These are phyloP conservation scores for Penicillium crustosum DNA, from an alignment of 2,329 filamentous ascomycete species.

Conservation along the genomic window DNA sequence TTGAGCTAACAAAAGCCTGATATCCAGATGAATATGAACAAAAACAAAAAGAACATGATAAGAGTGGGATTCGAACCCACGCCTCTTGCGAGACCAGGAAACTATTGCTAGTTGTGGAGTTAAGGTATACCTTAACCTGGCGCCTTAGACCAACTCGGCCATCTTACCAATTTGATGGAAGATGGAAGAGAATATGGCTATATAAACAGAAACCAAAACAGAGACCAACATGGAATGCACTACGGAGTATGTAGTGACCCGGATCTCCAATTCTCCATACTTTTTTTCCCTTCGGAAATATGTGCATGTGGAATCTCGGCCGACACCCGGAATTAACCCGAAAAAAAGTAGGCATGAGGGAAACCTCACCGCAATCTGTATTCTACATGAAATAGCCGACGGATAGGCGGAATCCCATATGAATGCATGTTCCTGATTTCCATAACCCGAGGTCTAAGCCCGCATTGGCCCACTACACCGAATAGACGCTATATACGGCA, in stretches of 20 bases:
- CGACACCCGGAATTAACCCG: no score
- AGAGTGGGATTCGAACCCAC: conserved; percentile 16
- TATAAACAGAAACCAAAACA: neutral
- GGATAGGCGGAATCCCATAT: neutral
- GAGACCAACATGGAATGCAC: neutral
- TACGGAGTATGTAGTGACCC: no score
- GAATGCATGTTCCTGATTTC: neutral
- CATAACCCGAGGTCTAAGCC: conserved; percentile 1
- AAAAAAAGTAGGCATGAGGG: neutral
- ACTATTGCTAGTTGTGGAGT: conserved; percentile 14
- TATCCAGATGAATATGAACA: neutral
- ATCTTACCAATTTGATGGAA: conserved; percentile 30
- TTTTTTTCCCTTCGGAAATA: neutral
- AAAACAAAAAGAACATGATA: conserved; percentile 3
- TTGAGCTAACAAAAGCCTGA: neutral
- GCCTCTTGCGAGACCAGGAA: conserved; percentile 13
- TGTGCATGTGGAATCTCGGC: neutral
- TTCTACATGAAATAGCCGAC: neutral
- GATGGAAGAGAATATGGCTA: neutral
- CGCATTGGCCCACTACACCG: neutral
- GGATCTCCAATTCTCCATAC: no score
- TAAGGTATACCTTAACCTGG: conserved; percentile 34
- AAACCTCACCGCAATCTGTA: neutral
- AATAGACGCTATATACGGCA: neutral
- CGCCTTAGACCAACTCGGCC: conserved; percentile 36